Evolutionary conservation across 2,329 filamentous ascomycete genomes (phyloP), one percentile per base, ranked within the genome.

Genomic region (Fusarium armeniacum): DNA sequence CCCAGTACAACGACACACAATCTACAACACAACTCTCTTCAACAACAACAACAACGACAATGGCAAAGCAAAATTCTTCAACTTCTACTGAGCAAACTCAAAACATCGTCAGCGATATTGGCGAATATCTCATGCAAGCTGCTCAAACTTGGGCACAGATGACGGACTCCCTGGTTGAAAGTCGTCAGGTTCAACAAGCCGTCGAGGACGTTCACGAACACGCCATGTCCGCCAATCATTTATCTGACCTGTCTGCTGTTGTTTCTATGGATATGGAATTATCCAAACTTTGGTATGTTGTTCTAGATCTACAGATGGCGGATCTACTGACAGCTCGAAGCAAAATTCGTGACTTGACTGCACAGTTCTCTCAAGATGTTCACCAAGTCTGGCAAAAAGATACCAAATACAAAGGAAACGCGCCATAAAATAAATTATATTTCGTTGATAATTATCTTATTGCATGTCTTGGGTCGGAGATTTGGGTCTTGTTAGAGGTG

Each of bases 61-160:
- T 69, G 68, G 47, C 69, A 33, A 72, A 61, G 13, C 65, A 67
- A 18, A 24, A 28, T n/a, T 28, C 49, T 2, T 20, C 53, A 4
- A 40, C 58, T 11, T 47, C 58, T 2, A n/a, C 62, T 41, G 56
- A 65, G 9, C 58, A 61, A n/a, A 40, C 51, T 24, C 69, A 72
- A 4, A 76, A 73, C 16, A 47, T 80, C 12, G 72, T 80, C 44
- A 65, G 61, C 32, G 76, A 80, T 24, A 73, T 80, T 55, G 78
- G 78, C n/a, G 78, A 80, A 18, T 80, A 80, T 40, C 62, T 80
- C 16, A 71, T 69, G 18, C 74, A 75, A 16, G 78, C 77, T 6
- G 77, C 78, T 18, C 59, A 73, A 20, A 67, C 76, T 30, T 79
- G 76, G 78, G 75, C 77, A 6, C 69, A 71, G 16, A 61, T 80